Evolutionary conservation across 1,284 basidiomycete genomes (phyloP).

Genomic region (Puccinia polysora): DNA sequence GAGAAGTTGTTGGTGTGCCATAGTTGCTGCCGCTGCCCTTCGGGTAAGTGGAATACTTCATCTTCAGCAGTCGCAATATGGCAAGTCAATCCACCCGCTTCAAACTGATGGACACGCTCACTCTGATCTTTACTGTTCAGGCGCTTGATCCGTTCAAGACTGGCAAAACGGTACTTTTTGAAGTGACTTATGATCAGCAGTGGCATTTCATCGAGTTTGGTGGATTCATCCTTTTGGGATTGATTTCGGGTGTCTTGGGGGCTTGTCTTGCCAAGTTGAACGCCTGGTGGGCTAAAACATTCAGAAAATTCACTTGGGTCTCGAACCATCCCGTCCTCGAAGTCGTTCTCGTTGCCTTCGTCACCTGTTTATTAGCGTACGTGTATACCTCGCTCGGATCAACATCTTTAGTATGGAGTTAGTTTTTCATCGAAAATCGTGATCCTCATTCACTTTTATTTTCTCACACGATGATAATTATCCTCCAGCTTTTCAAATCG

Average conservation of each 20-base stretch:
- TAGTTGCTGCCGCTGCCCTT: slow-evolving; percentile 51
- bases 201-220: slow-evolving; percentile 54
- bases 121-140: slow-evolving; percentile 57
- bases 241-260: slow-evolving; percentile 77
- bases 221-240: slow-evolving; percentile 63
- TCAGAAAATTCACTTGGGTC: slow-evolving; percentile 76
- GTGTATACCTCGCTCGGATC: background rate
- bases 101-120: background rate
- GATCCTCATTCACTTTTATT: background rate
- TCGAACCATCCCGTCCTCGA: slow-evolving; percentile 75
- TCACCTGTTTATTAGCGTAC: slow-evolving; percentile 31
- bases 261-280: slow-evolving; percentile 20
- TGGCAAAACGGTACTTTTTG: slow-evolving; percentile 56
- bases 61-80: slow-evolving; percentile 65
- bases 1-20: slow-evolving; percentile 51
- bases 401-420: background rate
- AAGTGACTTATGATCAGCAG: slow-evolving; percentile 73
- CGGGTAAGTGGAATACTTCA: slow-evolving; percentile 36
- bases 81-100: background rate
- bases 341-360: slow-evolving; percentile 67
- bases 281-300: slow-evolving; percentile 65
- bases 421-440: background rate
- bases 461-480: too few species aligned
- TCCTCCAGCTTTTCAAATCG: slow-evolving; percentile 77
- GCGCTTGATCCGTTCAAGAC: slow-evolving; percentile 83